These are phyloP conservation scores for Lactuca saligna DNA, from an alignment of 129 eudicot genomes.

Conservation along the genomic window DNA sequence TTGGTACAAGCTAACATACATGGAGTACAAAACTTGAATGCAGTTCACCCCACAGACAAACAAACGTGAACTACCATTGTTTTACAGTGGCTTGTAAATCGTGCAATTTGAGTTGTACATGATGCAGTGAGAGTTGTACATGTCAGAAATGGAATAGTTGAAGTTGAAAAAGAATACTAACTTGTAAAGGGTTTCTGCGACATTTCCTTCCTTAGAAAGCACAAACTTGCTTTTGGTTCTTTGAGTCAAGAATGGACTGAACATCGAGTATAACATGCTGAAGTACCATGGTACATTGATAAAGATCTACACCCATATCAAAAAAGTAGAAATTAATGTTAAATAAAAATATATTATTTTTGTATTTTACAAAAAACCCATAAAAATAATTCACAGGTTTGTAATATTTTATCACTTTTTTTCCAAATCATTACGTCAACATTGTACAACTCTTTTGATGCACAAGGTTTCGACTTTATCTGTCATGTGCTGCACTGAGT, in stretches of 20 bases:
- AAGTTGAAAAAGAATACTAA: conserved; percentile 36
- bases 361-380: background rate
- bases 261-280: conserved; percentile 82
- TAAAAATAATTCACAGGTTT: background rate
- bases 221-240: conserved; percentile 97
- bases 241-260: conserved; percentile 92
- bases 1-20: background rate
- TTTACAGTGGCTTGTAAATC: background rate
- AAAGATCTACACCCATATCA: conserved; percentile 58
- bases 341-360: background rate
- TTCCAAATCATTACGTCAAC: background rate
- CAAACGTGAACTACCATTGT: background rate
- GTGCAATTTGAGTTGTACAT: background rate
- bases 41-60: background rate
- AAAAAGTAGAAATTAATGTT: background rate
- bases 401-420: background rate
- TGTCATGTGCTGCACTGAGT: background rate
- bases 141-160: background rate
- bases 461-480: background rate
- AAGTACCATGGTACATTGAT: conserved; percentile 99
- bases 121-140: background rate
- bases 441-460: background rate
- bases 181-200: conserved; percentile 93
- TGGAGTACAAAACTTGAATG: background rate
- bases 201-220: conserved; percentile 80